Conservation (phyloP, 129 eudicot species). For the Rutidosis leptorrhynchoides region DNA sequence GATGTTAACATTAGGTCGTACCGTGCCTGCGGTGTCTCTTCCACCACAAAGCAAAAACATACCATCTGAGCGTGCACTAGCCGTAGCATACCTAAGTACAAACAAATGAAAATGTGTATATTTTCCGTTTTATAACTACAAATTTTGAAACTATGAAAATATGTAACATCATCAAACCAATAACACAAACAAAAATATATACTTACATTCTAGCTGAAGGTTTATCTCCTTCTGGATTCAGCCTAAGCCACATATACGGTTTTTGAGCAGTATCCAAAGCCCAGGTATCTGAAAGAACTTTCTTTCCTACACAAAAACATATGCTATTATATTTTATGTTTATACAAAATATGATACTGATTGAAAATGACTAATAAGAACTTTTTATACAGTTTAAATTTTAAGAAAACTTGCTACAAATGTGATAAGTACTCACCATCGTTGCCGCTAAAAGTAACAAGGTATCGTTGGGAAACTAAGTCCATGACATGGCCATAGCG, state of each 20-base stretch:
- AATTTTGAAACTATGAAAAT: background rate
- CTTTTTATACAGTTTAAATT: background rate
- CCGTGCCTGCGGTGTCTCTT: slow-evolving; percentile 89
- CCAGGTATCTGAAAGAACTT: slow-evolving; percentile 93
- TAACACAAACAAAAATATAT: slow-evolving; percentile 12
- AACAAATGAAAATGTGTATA: slow-evolving; percentile 1
- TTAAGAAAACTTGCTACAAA: background rate
- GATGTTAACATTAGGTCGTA: slow-evolving; percentile 30
- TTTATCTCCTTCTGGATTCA: slow-evolving; percentile 81
- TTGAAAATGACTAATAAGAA: slow-evolving; percentile 7
- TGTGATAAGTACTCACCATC: slow-evolving; percentile 62
- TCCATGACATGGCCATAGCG: slow-evolving; percentile 96
- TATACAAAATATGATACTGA: background rate
- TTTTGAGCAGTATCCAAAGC: slow-evolving; percentile 94
- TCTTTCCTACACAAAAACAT: slow-evolving; percentile 58
- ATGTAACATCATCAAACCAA: background rate
- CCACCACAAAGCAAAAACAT: slow-evolving; percentile 99
- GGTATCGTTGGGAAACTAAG: slow-evolving; percentile 86
- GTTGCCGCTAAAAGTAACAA: slow-evolving; percentile 86
- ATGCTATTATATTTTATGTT: slow-evolving; percentile 17
- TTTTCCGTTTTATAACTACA: background rate
- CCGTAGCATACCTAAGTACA: slow-evolving; percentile 78
- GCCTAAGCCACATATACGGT: slow-evolving; percentile 89
- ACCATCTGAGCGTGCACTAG: slow-evolving; percentile 95
- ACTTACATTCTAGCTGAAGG: slow-evolving; percentile 99